Evolutionary conservation across 495 filamentous ascomycete species (phyloP).

Genomic region (Podospora anserina): DNA sequence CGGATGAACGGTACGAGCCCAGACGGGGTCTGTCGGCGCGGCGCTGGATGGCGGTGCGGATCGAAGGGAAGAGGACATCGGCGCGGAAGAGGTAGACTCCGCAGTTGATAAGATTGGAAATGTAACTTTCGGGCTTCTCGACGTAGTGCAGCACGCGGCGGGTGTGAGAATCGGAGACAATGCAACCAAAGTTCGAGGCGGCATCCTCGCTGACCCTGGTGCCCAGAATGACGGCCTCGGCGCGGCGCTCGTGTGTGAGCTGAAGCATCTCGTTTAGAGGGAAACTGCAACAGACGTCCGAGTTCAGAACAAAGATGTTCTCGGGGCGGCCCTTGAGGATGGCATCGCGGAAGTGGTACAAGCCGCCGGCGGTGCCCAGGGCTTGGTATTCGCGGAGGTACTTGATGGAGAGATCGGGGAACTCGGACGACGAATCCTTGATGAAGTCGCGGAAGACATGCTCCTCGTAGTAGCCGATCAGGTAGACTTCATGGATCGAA

Average conservation of each 20-base stretch:
- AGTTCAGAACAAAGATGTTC: constrained; percentile 94
- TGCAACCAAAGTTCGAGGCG: constrained; percentile 95
- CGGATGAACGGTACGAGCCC: constrained; percentile 89
- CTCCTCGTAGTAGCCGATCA: constrained; percentile 99
- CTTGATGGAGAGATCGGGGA: constrained; percentile 84
- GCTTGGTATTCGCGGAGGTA: constrained; percentile 99
- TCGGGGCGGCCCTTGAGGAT: constrained; percentile 96
- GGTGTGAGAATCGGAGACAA: constrained; percentile 91
- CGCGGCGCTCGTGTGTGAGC: constrained; percentile 91
- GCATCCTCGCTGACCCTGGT: constrained; percentile 90
- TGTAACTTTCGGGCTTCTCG: constrained; percentile 98
- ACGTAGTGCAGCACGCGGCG: constrained; percentile 98
- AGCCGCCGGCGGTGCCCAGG: constrained; percentile 88
- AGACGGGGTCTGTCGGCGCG: constrained; percentile 90
- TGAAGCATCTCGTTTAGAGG: constrained; percentile 91
- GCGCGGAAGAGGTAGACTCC: constrained; percentile 97
- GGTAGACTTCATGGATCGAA: constrained; percentile 89
- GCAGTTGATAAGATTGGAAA: constrained; percentile 99
- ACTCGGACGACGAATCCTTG: constrained; percentile 78
- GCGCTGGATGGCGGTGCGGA: constrained; percentile 92
- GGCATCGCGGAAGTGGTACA: constrained; percentile 99
- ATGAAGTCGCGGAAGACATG: constrained; percentile 96
- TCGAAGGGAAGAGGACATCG: constrained; percentile 93
- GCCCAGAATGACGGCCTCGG: constrained; percentile 95
- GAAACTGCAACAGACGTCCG: constrained; percentile 99